phyloP scores from a whole-genome alignment of 108 stramenopile species.

The Fragilariopsis cylindrus region DNA sequence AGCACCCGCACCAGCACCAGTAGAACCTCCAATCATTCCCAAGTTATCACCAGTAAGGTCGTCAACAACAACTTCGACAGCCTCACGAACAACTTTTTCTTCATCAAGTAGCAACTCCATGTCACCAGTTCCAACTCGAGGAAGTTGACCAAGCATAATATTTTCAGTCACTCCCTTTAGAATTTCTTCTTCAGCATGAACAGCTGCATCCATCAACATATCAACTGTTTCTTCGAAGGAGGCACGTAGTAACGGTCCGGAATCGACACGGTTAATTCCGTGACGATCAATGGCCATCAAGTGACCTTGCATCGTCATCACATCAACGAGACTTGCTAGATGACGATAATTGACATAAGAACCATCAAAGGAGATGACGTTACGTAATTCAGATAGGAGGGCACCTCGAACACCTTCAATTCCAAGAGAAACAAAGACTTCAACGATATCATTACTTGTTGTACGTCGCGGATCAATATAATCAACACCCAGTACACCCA shows the following conservation, averaged over 20 bases:
- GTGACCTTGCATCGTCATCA: constrained; percentile 98
- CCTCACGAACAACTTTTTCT: constrained; percentile 89
- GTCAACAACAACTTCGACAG: constrained; percentile 88
- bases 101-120: constrained; percentile 96
- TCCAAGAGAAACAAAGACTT: constrained; percentile 94
- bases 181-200: constrained; percentile 92
- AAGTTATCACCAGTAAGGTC: constrained; percentile 68
- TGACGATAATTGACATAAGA: constrained; percentile 99
- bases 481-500: constrained; percentile 91
- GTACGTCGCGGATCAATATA: constrained; percentile 94
- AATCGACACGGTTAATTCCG: constrained; percentile 97
- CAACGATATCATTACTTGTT: constrained; percentile 94
- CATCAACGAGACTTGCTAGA: constrained; percentile 95
- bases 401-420: constrained; percentile 96
- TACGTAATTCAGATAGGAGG: constrained; percentile 80
- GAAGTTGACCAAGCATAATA: constrained; percentile 98
- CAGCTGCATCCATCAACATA: constrained; percentile 96
- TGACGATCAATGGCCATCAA: constrained; percentile 98
- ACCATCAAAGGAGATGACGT: constrained; percentile 95
- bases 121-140: constrained; percentile 91
- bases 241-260: constrained; percentile 92
- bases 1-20: constrained; percentile 46
- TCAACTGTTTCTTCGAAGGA: constrained; percentile 99
- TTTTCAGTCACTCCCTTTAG: constrained; percentile 97
- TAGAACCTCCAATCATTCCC: constrained; percentile 46